Evolutionary conservation across 2,329 filamentous ascomycete genomes (phyloP), one percentile per base, ranked within the genome.

Genomic region (Periconia digitata): DNA sequence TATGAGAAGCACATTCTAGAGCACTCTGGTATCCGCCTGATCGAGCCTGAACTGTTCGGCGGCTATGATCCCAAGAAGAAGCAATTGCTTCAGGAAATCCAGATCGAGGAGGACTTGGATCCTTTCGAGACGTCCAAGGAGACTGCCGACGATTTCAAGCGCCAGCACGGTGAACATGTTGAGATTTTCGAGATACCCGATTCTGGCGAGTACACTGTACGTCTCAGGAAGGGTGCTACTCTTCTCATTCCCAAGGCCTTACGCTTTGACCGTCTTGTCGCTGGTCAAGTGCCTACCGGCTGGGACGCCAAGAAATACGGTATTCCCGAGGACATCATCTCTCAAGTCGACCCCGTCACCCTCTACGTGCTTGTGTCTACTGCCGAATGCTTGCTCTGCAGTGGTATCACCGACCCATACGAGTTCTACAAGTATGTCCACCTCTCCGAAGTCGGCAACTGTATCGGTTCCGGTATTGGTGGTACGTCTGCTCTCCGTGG

Each of bases 351-450:
- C 67, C 94, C 92, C 6, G 92, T 97, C 59, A 96, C 94, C 1
- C 82, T 99, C 41, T 99, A 90, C 70, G 90, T 97, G 23, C 87
- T 99, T 39, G 92, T 97, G 40, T 95, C 90, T 45, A 95, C 92
- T 40, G 90, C 89, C 1, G 95, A 99, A 74, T 86, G 92, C 50
- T 85, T 99, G 7, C 81, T 99, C 43, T 87, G 90, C 23, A 87
- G 90, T 54, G 94, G 94, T 85, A 92, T 99, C 72, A 97, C 94
- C 21, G 95, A 99, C 70, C 95, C 94, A 17, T 99, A 97, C 70
- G 94, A 99, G 76, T 97, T 99, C 78, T 99, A 99, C 84, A 92
- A 97, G 79, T 99, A 99, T 66, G 92, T 99, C 55, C 94, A 99
- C 73, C 85, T 99, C 52, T 97, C 94, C 7, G 90, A 99, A 70